These are phyloP conservation scores for Martensiomyces pterosporus DNA, from an alignment of 192 early-diverging fungal species.

Conservation along the genomic window DNA sequence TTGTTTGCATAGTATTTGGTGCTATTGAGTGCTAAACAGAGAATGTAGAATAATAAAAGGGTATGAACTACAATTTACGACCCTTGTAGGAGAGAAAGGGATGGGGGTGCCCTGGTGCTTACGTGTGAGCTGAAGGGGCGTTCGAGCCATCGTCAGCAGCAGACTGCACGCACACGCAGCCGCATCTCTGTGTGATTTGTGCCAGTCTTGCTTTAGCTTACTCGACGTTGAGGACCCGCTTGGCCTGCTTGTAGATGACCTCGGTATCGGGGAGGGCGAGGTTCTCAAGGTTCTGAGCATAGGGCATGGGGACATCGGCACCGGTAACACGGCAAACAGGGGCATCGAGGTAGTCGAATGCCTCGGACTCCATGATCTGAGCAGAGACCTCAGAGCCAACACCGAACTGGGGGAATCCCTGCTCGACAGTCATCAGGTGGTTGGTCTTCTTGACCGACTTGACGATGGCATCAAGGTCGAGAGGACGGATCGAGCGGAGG, in stretches of 20 bases:
- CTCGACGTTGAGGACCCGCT: slow-evolving; percentile 55
- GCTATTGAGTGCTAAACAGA: too few species aligned
- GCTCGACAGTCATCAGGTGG: slow-evolving; percentile 91
- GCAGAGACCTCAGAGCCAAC: slow-evolving; percentile 94
- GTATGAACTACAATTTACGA: slow-evolving; percentile 1
- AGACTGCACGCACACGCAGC: too few species aligned
- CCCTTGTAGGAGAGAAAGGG: too few species aligned
- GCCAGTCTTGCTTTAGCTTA: slow-evolving; percentile 12
- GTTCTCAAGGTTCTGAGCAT: slow-evolving; percentile 91
- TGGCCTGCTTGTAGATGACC: slow-evolving; percentile 76
- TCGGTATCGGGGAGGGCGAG: slow-evolving; percentile 79
- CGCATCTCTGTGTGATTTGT: too few species aligned
- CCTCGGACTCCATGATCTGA: slow-evolving; percentile 96
- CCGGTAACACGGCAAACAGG: slow-evolving; percentile 90
- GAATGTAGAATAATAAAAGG: neutral
- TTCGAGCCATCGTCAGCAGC: too few species aligned
- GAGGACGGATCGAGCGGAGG: slow-evolving; percentile 93
- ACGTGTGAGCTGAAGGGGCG: too few species aligned
- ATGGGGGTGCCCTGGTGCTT: too few species aligned
- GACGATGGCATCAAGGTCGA: slow-evolving; percentile 89
- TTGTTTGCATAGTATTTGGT: too few species aligned
- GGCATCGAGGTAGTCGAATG: slow-evolving; percentile 93
- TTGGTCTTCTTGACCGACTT: slow-evolving; percentile 97
- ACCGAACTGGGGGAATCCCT: slow-evolving; percentile 92
- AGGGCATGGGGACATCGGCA: slow-evolving; percentile 97